A percentile compares a stretch with the other conserved stretches of the same genome.
Conservation (phyloP, 1,284 basidiomycete genomes). For the Ustilago nuda region DNA sequence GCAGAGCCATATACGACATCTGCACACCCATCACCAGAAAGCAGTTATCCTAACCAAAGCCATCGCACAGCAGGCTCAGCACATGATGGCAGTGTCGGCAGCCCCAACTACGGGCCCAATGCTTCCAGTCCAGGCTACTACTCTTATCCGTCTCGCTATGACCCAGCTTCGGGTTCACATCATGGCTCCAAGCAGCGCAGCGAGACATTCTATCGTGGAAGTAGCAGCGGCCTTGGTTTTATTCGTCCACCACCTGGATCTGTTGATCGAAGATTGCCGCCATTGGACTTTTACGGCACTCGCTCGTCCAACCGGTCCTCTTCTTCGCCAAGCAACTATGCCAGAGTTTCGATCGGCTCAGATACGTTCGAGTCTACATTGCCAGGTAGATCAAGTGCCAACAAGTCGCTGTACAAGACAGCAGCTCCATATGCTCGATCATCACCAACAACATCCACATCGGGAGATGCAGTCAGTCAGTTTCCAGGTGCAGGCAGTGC, state of each 20-base stretch:
- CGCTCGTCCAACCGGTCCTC: constrained; percentile 25
- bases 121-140: constrained; percentile 23
- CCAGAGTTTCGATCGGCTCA: constrained; percentile 23
- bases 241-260: constrained; percentile 30
- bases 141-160: constrained; percentile 35
- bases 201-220: constrained; percentile 44
- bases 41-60: constrained; percentile 27
- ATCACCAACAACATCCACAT: not conserved
- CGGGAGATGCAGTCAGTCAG: not conserved
- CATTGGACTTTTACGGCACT: constrained; percentile 26
- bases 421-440: constrained; percentile 14
- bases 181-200: constrained; percentile 20
- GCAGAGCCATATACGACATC: constrained; percentile 18
- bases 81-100: constrained; percentile 33
- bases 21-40: constrained; percentile 21
- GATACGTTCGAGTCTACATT: constrained; percentile 26
- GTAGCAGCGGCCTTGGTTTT: constrained; percentile 44
- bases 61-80: constrained; percentile 22
- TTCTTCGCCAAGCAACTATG: constrained; percentile 31
- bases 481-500: not conserved
- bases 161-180: constrained; percentile 18
- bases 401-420: constrained; percentile 7
- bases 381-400: constrained; percentile 12
- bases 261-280: constrained; percentile 30
- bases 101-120: constrained; percentile 23